Evolutionary conservation across 1,284 basidiomycete genomes (phyloP).

Genomic region (Anthracocystis setariae): DNA sequence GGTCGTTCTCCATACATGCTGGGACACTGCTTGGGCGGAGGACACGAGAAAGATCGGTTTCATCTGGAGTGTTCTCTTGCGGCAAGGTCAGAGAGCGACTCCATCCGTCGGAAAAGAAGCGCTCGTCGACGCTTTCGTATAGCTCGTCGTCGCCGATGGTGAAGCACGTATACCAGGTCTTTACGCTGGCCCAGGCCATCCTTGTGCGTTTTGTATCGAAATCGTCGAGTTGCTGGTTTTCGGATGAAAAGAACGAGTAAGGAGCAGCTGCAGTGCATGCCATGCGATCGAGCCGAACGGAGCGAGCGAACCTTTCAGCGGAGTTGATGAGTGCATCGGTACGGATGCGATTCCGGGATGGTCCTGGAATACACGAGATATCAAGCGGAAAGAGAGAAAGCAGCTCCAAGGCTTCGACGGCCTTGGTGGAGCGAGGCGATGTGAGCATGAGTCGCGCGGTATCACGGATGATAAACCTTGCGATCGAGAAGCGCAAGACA

Average conservation of each 20-base stretch:
- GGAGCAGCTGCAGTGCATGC: slow-evolving; percentile 35
- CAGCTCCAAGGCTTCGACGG: slow-evolving; percentile 36
- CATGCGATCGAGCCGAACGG: slow-evolving; percentile 36
- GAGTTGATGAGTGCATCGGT: slow-evolving; percentile 35
- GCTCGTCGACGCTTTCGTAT: slow-evolving; percentile 35
- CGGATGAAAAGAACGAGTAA: slow-evolving; percentile 29
- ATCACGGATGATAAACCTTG: slow-evolving; percentile 36
- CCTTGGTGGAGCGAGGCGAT: slow-evolving; percentile 28
- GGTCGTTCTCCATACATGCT: slow-evolving; percentile 8
- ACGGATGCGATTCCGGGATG: slow-evolving; percentile 36
- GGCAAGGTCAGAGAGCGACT: slow-evolving; percentile 25
- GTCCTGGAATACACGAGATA: slow-evolving; percentile 36
- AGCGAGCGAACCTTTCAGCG: slow-evolving; percentile 34
- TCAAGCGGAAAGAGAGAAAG: slow-evolving; percentile 45
- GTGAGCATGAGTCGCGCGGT: slow-evolving; percentile 39
- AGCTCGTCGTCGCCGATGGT: slow-evolving; percentile 44
- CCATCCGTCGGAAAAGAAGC: slow-evolving; percentile 35
- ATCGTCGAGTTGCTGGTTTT: slow-evolving; percentile 21
- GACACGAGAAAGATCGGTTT: not conserved
- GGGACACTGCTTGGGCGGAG: not conserved
- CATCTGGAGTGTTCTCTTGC: not conserved
- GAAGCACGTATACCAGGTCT: slow-evolving; percentile 38
- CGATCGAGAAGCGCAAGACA: slow-evolving; percentile 31
- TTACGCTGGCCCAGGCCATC: slow-evolving; percentile 42
- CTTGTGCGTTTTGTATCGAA: slow-evolving; percentile 38